Percentiles rank a stretch among this genome's conserved stretches.
phyloP scores from a whole-genome alignment of 495 filamentous ascomycete genomes.

The Neurospora tetrasperma region DNA sequence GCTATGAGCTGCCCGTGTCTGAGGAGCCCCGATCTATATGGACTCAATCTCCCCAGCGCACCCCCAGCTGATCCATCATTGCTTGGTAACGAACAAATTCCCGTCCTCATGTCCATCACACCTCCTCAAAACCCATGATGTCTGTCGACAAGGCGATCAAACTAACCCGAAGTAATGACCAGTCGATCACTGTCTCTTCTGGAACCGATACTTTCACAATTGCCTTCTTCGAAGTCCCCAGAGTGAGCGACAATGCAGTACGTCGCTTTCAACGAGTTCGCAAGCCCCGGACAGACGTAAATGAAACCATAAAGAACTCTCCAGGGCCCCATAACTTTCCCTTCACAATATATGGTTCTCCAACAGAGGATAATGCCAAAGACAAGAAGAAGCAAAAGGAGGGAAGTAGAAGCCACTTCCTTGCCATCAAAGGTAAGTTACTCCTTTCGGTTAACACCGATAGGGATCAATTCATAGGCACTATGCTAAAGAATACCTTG shows the following conservation, averaged over 20 bases:
- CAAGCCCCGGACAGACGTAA: background rate
- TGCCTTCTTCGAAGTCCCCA: background rate
- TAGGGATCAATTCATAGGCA: background rate
- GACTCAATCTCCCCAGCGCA: background rate
- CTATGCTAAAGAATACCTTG: background rate
- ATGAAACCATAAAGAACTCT: background rate
- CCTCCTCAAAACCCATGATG: background rate
- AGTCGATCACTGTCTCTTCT: background rate
- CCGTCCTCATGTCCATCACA: background rate
- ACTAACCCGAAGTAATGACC: background rate
- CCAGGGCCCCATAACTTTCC: background rate
- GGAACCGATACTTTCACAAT: background rate
- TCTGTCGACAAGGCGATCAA: background rate
- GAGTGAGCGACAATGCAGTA: background rate
- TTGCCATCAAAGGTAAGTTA: background rate
- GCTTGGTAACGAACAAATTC: background rate
- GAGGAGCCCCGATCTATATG: background rate
- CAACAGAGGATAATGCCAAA: background rate
- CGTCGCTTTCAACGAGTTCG: background rate
- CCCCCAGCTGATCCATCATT: background rate
- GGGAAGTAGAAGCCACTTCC: background rate
- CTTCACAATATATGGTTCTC: background rate
- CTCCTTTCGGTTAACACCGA: accelerated
- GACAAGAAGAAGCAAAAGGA: background rate
- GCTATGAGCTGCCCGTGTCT: background rate